Base-by-base conservation (phyloP, 495 filamentous ascomycete species). In the Podospora bellae-mahoneyi region DNA sequence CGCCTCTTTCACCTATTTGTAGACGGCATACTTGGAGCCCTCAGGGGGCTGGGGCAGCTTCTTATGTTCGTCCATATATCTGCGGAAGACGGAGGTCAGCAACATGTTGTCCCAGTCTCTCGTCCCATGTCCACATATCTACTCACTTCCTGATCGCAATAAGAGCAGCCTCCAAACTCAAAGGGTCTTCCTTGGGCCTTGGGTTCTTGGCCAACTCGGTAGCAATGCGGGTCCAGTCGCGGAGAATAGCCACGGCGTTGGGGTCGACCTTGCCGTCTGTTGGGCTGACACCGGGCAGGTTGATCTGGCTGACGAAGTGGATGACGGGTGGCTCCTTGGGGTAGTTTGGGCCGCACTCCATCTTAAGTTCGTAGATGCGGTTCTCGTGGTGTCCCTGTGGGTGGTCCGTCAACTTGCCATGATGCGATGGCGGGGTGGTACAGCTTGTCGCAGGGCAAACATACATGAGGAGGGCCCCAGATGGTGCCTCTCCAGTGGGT, bases 401-500 rank as follows among this genome's bases (percentile, higher is more conserved):
- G 64, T 20, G 55, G 70, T 73, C 66, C 73, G 67, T 44, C 19
- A 60, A 2, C 30, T 13, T 44, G 10, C 0, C 18, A 26, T 9
- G 62, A 54, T 9, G 32, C 39, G 9, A 48, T 13, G 9, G 39
- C 39, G 39, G 39, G 39, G 39, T 13, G 9, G 39, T 18, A 48
- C 9, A 48, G 39, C 2, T 39, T 10, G 34, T 48, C 15, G 39
- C 19, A 9, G 15, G 32, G n/a, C 18, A 65, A 28, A 54, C 68
- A 18, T 83, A 97, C 95, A 78, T 99, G 96, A 73, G 96, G 95
- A 72, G 95, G 95, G 0, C 95, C 95, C 61, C 97, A 88, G 71
- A 99, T 97, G 1, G 95, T 98, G 63, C 93, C 95, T 71, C 96
- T 96, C 95, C 95, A 99, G 86, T 97, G 92, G 68, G 92, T 92